A percentile compares a stretch with the other conserved stretches of the same genome.
phyloP scores from a whole-genome alignment of 75 land plant species.

The Sequoia sempervirens region DNA sequence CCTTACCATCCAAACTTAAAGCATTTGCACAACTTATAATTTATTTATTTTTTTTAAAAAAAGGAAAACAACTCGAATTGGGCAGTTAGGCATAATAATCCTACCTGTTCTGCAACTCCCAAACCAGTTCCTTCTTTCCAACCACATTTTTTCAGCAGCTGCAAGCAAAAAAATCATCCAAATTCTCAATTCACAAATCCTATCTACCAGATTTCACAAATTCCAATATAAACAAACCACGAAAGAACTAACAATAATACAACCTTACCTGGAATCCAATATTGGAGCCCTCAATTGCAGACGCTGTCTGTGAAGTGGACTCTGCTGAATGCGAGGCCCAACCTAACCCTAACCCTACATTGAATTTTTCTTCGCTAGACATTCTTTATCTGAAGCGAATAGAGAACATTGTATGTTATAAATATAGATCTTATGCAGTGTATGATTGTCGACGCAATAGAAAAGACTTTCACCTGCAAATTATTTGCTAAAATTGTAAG shows the following conservation, averaged over 20 bases:
- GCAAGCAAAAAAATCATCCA: conserved; percentile 5
- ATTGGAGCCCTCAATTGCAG: not conserved
- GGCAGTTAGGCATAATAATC: not conserved
- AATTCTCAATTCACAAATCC: not conserved
- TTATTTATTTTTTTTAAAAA: not conserved
- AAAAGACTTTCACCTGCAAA: not conserved
- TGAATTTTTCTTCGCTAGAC: not conserved
- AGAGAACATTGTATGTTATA: not conserved
- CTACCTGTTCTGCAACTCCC: conserved; percentile 58
- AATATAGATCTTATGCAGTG: not conserved
- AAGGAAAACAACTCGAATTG: not conserved
- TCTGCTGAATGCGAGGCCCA: conserved; percentile 3
- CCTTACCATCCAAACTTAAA: not conserved
- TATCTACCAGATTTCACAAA: not conserved
- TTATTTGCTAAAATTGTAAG: not conserved
- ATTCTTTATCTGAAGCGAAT: not conserved
- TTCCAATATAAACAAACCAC: not conserved
- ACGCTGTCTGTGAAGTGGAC: not conserved
- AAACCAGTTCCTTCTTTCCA: conserved; percentile 81
- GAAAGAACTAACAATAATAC: not conserved
- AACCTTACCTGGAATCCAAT: not conserved
- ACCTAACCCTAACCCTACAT: not conserved
- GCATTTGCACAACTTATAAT: not conserved
- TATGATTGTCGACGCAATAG: not conserved
- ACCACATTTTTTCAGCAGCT: conserved; percentile 69